Evolutionary conservation across 352 stramenopile species (phyloP), one percentile per base, ranked within the genome.

Genomic region (Phytophthora aleatoria): DNA sequence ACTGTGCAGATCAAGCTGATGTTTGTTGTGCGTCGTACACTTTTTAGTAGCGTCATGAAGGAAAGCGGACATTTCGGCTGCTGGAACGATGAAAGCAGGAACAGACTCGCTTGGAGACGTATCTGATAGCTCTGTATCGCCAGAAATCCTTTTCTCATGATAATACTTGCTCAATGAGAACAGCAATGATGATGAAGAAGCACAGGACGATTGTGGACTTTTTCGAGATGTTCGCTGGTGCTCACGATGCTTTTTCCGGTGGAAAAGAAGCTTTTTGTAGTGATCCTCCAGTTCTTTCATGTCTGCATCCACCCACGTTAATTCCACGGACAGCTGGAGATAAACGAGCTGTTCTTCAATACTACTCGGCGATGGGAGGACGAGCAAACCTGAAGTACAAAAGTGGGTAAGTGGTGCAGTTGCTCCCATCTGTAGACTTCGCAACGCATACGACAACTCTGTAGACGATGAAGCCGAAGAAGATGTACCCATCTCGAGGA

Each of bases 231-330:
- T 4, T 48, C 33, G 51, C 41, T 71, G 50, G 12, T 75, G 27
- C 24, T 74, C 58, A 5, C 75, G 49, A 26, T 74, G 74, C 24
- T 53, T 69, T 24, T 73, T 74, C 33, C 75, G 70, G 5, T 76
- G 52, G 2, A 58, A 30, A n/a, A 89, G 57, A 35, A 89, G 77
- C 10, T 44, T 60, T 13, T 77, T 73, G 33, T 85, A 83, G 16
- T 89, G 71, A 13, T 52, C 27, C 16, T 85, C 71, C 30, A 89
- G 73, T 13, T 69, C 45, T 24, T 64, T 50, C 13, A 81, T 71
- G 38, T 89, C 76, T 6, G 64, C 36, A 3, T 80, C 65, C 13
- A 86, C 61, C 80, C 77, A 89, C 43, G 58, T 51, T 7, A 87
- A 42, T 33, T 84, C 72, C 2, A 89, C 55, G 7, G 75, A 68